Evolutionary conservation across 306 rosid genomes (phyloP).

Genomic region (Begonia fuchsioides): DNA sequence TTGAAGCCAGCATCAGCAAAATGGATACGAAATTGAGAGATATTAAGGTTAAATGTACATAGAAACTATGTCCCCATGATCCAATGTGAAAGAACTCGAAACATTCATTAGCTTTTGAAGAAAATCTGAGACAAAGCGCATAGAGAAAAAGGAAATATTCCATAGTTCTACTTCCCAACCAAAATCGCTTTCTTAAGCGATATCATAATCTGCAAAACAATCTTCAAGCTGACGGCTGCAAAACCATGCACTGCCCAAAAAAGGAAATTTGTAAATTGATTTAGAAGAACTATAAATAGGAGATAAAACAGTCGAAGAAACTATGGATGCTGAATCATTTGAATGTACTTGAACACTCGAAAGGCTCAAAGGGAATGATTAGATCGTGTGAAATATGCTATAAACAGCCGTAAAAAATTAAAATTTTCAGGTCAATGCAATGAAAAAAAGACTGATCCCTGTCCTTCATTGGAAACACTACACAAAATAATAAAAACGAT

Average conservation of each 20-base stretch:
- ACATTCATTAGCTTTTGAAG: constrained; percentile 68
- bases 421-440: not conserved
- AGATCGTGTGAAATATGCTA: not conserved
- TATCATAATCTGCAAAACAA: constrained; percentile 16
- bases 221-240: constrained; percentile 70
- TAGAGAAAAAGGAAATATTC: not conserved
- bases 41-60: too few relatives aligned
- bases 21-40: too few relatives aligned
- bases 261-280: constrained; percentile 13
- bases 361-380: not conserved
- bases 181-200: too few relatives aligned
- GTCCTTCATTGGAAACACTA: too few relatives aligned
- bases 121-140: constrained; percentile 60
- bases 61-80: constrained; percentile 39
- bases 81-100: constrained; percentile 91
- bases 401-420: not conserved
- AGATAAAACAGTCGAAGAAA: too few relatives aligned
- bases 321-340: too few relatives aligned
- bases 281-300: constrained; percentile 3
- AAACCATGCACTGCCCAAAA: constrained; percentile 42
- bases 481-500: too few relatives aligned
- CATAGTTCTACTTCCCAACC: constrained; percentile 30
- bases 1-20: too few relatives aligned
- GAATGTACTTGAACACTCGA: not conserved
- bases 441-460: too few relatives aligned